Evolutionary conservation across 164 flowering plant genomes (phyloP), one percentile per base, ranked within the genome.

Genomic region (Warburgia ugandensis): DNA sequence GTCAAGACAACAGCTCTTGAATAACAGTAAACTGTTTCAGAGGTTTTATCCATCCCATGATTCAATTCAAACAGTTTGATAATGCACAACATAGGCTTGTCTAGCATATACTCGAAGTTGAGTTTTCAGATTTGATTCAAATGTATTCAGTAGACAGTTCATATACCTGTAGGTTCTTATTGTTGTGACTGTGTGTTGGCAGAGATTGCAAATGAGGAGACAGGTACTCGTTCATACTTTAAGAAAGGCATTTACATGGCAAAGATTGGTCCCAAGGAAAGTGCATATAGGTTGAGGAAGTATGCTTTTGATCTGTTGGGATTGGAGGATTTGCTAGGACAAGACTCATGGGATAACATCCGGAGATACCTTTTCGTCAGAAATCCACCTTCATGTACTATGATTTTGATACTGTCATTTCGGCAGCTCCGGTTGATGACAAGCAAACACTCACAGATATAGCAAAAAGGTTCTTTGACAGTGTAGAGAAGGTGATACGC

Each of bases 281-380:
- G 88, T 25, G 64, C 55, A 10, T 78, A 62, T 27, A 74, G 94
- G 69, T 45, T 90, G 14, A 74, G 46, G 49, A 78, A 72, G 39
- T 77, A 71, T 66, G 88, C 95, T 3, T 89, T 89, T 61, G 95
- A 89, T 72, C 83, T 89, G 1, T 19, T 80, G 50, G 95, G 78
- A 19, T 45, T 90, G 67, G 86, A 52, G 2, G 97, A 86, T 70
- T 62, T 90, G 65, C 54, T 90, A 29, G 77, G 68, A 19, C 58
- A 76, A 41, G 81, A 86, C 58, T 79, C 84, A 6, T 72, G 78
- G 75, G 75, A 60, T 41, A 79, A 82, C 64, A 69, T 86, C 11
- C 73, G 73, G 60, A 72, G 46, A 73, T 90, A 80, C 50, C 61
- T 89, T n/a, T n/a, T 30, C 72, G 91, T 4, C 63, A 76, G 4